These are phyloP conservation scores for Cicer chorassanicum DNA, from an alignment of 306 rosid species.

Conservation along the genomic window DNA sequence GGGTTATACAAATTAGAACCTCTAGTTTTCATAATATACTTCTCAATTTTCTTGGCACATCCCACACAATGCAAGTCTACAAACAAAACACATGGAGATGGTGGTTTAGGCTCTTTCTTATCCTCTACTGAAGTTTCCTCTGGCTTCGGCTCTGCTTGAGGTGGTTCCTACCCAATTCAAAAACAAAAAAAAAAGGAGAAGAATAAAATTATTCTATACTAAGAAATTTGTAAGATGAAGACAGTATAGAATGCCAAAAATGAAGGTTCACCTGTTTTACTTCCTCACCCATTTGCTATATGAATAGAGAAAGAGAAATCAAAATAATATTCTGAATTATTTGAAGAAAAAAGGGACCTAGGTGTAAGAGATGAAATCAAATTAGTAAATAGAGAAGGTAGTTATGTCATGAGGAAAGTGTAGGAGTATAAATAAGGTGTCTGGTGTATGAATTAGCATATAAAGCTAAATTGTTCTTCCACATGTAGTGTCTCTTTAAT, in stretches of 20 bases:
- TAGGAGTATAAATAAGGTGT: constrained; percentile 48
- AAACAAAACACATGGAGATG: constrained; percentile 64
- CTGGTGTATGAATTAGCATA: constrained; percentile 44
- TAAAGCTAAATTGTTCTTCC: constrained; percentile 56
- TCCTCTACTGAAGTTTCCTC: constrained; percentile 46
- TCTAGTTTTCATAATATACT: constrained; percentile 66
- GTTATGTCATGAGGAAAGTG: constrained; percentile 39
- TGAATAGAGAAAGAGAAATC: constrained; percentile 23
- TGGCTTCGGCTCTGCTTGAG: constrained; percentile 42
- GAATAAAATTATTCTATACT: background rate
- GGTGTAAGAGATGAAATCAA: constrained; percentile 3
- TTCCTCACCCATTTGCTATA: constrained; percentile 71
- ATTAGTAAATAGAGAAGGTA: constrained; percentile 16
- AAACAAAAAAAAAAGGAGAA: background rate
- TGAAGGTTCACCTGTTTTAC: constrained; percentile 61
- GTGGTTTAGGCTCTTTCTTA: constrained; percentile 60
- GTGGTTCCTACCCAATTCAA: constrained; percentile 42
- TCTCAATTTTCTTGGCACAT: constrained; percentile 86
- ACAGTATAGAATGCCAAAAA: constrained; percentile 36
- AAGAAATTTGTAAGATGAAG: background rate
- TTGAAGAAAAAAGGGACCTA: background rate
- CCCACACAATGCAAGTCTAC: constrained; percentile 90
- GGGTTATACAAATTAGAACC: constrained; percentile 46
- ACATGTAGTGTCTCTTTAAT: constrained; percentile 63
- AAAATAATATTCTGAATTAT: constrained; percentile 24